A percentile compares a stretch with the other conserved stretches of the same genome.
Conservation (phyloP, 768 basidiomycete species). For the Mrakia frigida region DNA sequence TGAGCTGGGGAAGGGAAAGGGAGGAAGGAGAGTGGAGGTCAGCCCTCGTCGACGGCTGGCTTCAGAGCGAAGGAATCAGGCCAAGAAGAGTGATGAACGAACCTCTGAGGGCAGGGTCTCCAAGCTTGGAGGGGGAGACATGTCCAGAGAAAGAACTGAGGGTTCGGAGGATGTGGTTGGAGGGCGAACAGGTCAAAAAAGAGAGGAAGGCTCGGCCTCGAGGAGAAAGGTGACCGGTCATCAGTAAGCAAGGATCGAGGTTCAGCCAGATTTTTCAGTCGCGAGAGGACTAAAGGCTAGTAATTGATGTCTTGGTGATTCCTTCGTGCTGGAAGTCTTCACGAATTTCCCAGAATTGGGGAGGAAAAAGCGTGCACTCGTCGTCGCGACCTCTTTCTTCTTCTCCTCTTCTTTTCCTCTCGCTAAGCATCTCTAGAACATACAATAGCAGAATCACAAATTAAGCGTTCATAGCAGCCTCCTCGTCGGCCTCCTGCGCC, state of each 20-base stretch:
- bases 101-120: conserved; percentile 1
- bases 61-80: background rate
- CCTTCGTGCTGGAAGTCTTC: too few species aligned
- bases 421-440: background rate
- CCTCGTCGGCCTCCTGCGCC: background rate
- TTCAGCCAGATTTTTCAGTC: too few species aligned
- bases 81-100: background rate
- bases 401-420: background rate
- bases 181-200: background rate
- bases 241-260: too few species aligned
- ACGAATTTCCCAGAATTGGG: too few species aligned
- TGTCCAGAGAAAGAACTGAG: background rate
- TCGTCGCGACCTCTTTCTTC: too few species aligned
- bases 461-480: background rate
- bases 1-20: background rate
- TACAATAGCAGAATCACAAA: background rate
- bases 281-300: too few species aligned
- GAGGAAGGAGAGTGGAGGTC: background rate
- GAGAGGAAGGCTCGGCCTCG: background rate
- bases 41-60: background rate
- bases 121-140: background rate
- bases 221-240: too few species aligned
- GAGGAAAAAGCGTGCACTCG: too few species aligned
- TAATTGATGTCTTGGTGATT: too few species aligned
- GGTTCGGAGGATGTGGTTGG: background rate